These are phyloP conservation scores for Aechmea fasciata DNA, from an alignment of 176 grass and related monocot genomes.

Conservation along the genomic window DNA sequence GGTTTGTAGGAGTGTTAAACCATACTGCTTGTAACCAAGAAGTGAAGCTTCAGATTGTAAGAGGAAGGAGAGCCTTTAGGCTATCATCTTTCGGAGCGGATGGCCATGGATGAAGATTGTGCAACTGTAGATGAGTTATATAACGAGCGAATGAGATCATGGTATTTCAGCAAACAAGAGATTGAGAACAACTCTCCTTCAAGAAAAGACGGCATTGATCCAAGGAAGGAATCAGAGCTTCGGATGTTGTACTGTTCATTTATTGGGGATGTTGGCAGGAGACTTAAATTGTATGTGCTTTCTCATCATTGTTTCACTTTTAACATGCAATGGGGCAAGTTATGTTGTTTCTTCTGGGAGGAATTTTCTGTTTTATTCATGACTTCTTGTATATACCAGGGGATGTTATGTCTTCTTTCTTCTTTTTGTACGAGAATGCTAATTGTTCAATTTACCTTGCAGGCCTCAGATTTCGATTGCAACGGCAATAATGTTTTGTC, in stretches of 20 bases:
- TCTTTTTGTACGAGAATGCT: neutral
- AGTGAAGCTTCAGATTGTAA: neutral
- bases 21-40: neutral
- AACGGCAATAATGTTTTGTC: slow-evolving; percentile 57
- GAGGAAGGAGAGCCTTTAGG: neutral
- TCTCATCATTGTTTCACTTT: slow-evolving; percentile 9
- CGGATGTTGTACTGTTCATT: slow-evolving; percentile 64
- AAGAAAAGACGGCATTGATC: slow-evolving; percentile 58
- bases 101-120: slow-evolving; percentile 24
- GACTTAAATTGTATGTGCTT: slow-evolving; percentile 53
- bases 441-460: neutral
- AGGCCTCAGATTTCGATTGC: slow-evolving; percentile 59
- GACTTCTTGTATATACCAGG: neutral
- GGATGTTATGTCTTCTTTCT: neutral
- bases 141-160: slow-evolving; percentile 29
- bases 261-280: slow-evolving; percentile 50
- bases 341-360: neutral
- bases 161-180: slow-evolving; percentile 59
- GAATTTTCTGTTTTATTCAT: neutral
- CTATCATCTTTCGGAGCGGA: slow-evolving; percentile 3
- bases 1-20: too few relatives aligned
- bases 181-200: slow-evolving; percentile 54
- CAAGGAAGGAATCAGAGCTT: slow-evolving; percentile 44
- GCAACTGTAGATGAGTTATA: slow-evolving; percentile 12
- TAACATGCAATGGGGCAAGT: neutral